phyloP scores from a whole-genome alignment of 1,284 basidiomycete species.

The Rhodotorula sp. region DNA sequence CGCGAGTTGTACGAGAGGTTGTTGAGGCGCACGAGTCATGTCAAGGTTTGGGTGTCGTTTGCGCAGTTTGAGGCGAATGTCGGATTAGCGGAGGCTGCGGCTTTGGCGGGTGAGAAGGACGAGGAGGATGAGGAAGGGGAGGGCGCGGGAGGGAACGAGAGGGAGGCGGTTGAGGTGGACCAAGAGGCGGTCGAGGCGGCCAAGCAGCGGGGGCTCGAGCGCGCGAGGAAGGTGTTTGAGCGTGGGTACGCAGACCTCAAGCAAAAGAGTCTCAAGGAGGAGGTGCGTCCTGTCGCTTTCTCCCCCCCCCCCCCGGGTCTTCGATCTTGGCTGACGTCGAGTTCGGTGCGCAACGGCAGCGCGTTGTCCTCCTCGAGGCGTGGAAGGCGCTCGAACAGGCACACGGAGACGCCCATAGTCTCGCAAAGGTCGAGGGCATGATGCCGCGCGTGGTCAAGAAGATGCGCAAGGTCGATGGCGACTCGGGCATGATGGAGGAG shows the following conservation, averaged over 20 bases:
- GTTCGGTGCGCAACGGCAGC: slow-evolving; percentile 53
- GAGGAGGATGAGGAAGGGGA: slow-evolving; percentile 70
- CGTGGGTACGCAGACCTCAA: slow-evolving; percentile 84
- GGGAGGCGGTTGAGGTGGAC: slow-evolving; percentile 59
- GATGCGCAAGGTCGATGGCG: slow-evolving; percentile 75
- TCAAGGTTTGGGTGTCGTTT: slow-evolving; percentile 65
- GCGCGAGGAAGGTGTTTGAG: slow-evolving; percentile 76
- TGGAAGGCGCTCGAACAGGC: slow-evolving; percentile 89
- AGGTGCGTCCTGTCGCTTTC: slow-evolving; percentile 58
- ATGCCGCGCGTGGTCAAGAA: slow-evolving; percentile 88
- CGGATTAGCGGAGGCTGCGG: slow-evolving; percentile 44
- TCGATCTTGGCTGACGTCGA: not conserved
- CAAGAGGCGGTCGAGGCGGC: slow-evolving; percentile 55
- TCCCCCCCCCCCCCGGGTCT: not conserved
- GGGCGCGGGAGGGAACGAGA: slow-evolving; percentile 64
- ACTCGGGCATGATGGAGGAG: slow-evolving; percentile 78
- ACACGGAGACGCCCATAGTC: slow-evolving; percentile 64
- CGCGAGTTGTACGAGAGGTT: slow-evolving; percentile 88
- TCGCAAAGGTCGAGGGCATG: slow-evolving; percentile 77
- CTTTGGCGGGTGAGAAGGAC: slow-evolving; percentile 53
- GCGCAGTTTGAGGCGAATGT: slow-evolving; percentile 50
- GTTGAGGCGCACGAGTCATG: slow-evolving; percentile 81
- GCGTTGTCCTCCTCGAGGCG: slow-evolving; percentile 81
- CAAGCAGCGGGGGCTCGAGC: slow-evolving; percentile 60
- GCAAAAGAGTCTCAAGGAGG: slow-evolving; percentile 74